Evolutionary conservation across 192 early-diverging fungal species (phyloP).

Genomic region (Coemansia sp.): DNA sequence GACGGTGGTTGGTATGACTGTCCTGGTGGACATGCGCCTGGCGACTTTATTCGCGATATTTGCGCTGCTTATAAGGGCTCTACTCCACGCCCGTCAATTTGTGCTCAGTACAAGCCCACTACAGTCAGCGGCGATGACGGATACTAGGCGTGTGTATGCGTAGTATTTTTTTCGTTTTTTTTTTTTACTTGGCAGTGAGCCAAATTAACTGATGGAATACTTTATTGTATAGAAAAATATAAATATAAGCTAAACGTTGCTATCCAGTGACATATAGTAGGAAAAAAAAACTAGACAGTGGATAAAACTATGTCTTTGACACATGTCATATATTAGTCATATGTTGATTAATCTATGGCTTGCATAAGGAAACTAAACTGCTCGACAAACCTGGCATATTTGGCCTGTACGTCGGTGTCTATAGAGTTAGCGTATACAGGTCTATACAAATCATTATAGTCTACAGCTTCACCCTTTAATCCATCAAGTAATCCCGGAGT

Average conservation of each 20-base stretch:
- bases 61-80: slow-evolving; percentile 48
- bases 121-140: not conserved
- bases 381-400: too few relatives aligned
- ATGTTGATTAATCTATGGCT: too few relatives aligned
- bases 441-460: not conserved
- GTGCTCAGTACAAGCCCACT: slow-evolving; percentile 33
- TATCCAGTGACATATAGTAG: too few relatives aligned
- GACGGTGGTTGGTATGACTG: slow-evolving; percentile 63
- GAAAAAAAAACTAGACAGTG: too few relatives aligned
- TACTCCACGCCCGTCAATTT: slow-evolving; percentile 35
- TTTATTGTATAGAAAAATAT: too few relatives aligned
- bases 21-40: slow-evolving; percentile 31
- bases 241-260: too few relatives aligned
- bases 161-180: not conserved
- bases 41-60: slow-evolving; percentile 56
- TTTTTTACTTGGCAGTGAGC: not conserved
- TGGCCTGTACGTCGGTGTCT: too few relatives aligned
- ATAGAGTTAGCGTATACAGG: not conserved
- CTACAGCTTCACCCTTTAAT: not conserved
- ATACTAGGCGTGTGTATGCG: not conserved
- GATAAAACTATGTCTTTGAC: too few relatives aligned
- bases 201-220: not conserved
- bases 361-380: too few relatives aligned
- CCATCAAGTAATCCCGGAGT: not conserved
- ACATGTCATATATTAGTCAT: too few relatives aligned